Evolutionary conservation across 164 flowering plant species (phyloP), one percentile per base, ranked within the genome.

Genomic region (Aristolochia californica): DNA sequence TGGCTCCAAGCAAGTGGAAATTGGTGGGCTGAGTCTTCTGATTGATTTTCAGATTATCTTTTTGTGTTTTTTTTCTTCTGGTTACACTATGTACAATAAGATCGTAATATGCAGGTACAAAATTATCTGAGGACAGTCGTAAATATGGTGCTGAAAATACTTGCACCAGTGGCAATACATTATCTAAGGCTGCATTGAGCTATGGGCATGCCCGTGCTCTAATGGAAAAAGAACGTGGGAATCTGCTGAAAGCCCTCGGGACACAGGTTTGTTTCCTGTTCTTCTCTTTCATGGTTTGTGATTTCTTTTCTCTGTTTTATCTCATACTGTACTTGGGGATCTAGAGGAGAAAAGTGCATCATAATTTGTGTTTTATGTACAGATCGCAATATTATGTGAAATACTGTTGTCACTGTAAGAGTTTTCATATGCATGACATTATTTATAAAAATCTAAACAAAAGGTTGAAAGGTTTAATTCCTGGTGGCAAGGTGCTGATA

Each of bases 1-100:
- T 52, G 95, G 91, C 45, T 80, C 94, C 49, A 93, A 89, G 73
- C 95, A 93, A 79, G 82, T 87, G 57, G 91, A 87, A 63, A 89
- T 93, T 66, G 95, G 98, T 82, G 52, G 63, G 70, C 63, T 15
- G 45, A 60, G 49, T 48, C 15, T 65, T 47, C 58, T 22, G 48
- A 54, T 20, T 48, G 40, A 13, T 25, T 65, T 25, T 15, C 26
- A 52, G 13, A 11, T 30, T 7, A 11, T 53, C 43, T 1, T 34
- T 15, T 26, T 14, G 17, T 26, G 16, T 16, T 51, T 53, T 54
- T 15, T 25, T 34, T 24, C 20, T 4, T 0, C 27, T 25, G 44
- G 44, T 22, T 43, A 7, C 15, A 26, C 48, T 60, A 23, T 25
- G 40, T 17, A 50, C n/a, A 21, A 4, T 13, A 21, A 48, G 5